Percentiles rank a stretch among this genome's conserved stretches.
Evolutionary conservation across 2,329 filamentous ascomycete species (phyloP).

Genomic region (Exophiala calicioides): DNA sequence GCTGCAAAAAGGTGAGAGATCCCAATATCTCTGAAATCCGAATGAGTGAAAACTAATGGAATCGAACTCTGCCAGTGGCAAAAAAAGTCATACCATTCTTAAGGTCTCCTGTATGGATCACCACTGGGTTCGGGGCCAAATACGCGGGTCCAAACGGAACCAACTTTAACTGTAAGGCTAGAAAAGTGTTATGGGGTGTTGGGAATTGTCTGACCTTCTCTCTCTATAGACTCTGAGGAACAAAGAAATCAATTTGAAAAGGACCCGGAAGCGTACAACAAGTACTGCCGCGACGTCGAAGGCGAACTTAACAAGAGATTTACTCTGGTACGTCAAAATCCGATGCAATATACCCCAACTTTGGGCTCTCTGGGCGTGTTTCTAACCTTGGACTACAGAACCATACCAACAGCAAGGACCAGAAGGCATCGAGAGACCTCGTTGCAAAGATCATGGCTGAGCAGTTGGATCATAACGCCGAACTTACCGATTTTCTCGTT

Average conservation of each 20-base stretch:
- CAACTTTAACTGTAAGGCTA: conserved; percentile 48
- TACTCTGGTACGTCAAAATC: conserved; percentile 2
- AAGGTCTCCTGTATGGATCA: conserved; percentile 51
- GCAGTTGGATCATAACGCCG: conserved; percentile 4
- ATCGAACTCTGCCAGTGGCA: not conserved
- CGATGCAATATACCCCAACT: not conserved
- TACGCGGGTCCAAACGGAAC: conserved; percentile 50
- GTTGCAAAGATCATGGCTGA: conserved; percentile 9
- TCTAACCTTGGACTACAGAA: not conserved
- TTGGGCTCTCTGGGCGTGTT: not conserved
- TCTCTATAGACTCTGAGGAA: conserved; percentile 22
- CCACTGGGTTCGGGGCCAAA: conserved; percentile 49
- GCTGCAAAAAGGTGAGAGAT: conserved; percentile 38
- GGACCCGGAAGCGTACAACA: conserved; percentile 13
- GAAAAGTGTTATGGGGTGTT: no score
- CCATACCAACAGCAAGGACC: conserved; percentile 4
- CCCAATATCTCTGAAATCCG: conserved; percentile 1
- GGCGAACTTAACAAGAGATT: conserved; percentile 32
- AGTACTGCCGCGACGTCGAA: conserved; percentile 35
- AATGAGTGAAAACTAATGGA: not conserved
- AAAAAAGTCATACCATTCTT: conserved; percentile 34
- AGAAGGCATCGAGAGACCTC: not conserved
- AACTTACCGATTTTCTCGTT: conserved; percentile 21
- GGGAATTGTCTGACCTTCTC: no score
- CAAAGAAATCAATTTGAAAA: conserved; percentile 24